phyloP scores from a whole-genome alignment of 2,329 filamentous ascomycete genomes.

The Phialemonium atrogriseum region DNA sequence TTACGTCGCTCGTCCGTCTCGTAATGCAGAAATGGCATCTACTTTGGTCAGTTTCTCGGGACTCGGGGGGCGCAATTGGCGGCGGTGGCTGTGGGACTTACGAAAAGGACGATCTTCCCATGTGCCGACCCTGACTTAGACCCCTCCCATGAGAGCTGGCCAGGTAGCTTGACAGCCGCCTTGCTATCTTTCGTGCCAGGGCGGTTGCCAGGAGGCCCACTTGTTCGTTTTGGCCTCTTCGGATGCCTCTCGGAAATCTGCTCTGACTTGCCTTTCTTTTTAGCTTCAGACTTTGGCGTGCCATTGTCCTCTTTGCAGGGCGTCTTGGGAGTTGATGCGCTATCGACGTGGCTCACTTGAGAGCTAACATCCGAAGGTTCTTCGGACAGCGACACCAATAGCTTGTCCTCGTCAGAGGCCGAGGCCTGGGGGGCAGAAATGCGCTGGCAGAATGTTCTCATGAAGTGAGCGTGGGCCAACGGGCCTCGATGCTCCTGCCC shows the following conservation, averaged over 20 bases:
- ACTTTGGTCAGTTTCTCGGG: no score
- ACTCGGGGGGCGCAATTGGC: no score
- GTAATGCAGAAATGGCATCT: conserved; percentile 60
- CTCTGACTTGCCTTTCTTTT: conserved; percentile 27
- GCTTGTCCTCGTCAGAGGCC: conserved; percentile 20
- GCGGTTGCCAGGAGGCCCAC: conserved; percentile 26
- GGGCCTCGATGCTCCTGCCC: conserved; percentile 53
- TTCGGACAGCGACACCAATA: conserved; percentile 18
- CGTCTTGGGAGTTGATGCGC: conserved; percentile 12
- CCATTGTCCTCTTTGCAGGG: conserved; percentile 10
- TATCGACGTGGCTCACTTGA: conserved; percentile 10
- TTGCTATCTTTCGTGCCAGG: conserved; percentile 22
- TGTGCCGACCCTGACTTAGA: conserved; percentile 19
- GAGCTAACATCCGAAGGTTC: conserved; percentile 16
- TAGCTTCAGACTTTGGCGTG: conserved; percentile 16
- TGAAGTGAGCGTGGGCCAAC: conserved; percentile 51
- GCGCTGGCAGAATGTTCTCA: conserved; percentile 50
- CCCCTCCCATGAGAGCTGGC: conserved; percentile 19
- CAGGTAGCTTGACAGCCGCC: conserved; percentile 10
- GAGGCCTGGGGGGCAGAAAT: conserved; percentile 28
- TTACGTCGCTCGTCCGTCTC: conserved; percentile 46
- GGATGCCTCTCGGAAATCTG: conserved; percentile 27
- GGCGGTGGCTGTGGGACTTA: no score
- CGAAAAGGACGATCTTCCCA: conserved; percentile 25
- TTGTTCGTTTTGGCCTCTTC: conserved; percentile 20